phyloP scores from a whole-genome alignment of 331 rosid genomes.

The Ulmus americana region DNA sequence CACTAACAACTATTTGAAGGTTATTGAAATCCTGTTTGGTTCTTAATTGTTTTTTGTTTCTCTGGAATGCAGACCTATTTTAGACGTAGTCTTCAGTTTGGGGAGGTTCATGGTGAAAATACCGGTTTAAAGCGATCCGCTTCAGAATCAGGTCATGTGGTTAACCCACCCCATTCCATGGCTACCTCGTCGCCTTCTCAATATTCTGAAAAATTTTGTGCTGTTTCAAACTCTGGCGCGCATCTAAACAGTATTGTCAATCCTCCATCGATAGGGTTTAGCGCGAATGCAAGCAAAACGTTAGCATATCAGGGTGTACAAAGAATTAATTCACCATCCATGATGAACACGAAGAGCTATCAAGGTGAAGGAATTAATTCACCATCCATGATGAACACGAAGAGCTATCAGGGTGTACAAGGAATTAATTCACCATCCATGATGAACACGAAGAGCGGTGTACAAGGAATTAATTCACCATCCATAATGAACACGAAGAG shows the following conservation, averaged over 20 bases:
- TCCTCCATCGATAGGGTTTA: constrained; percentile 36
- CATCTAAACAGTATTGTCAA: constrained; percentile 55
- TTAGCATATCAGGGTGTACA: constrained; percentile 30
- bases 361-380: constrained; percentile 27
- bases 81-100: constrained; percentile 60
- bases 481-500: constrained; percentile 25
- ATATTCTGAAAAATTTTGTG: constrained; percentile 23
- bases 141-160: constrained; percentile 17
- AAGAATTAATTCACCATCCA: constrained; percentile 29
- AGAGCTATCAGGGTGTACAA: constrained; percentile 29
- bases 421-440: constrained; percentile 30
- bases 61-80: neutral
- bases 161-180: constrained; percentile 13
- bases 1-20: constrained; percentile 33
- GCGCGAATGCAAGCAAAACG: constrained; percentile 27
- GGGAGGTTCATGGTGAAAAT: constrained; percentile 29
- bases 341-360: constrained; percentile 23
- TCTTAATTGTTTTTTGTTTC: too few species aligned
- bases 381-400: constrained; percentile 27
- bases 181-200: constrained; percentile 23
- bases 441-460: constrained; percentile 27
- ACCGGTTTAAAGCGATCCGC: constrained; percentile 22
- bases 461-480: constrained; percentile 31
- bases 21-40: constrained; percentile 30
- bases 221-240: constrained; percentile 47